Conservation (phyloP, 1,284 basidiomycete genomes). For the Ustilago loliicola region DNA sequence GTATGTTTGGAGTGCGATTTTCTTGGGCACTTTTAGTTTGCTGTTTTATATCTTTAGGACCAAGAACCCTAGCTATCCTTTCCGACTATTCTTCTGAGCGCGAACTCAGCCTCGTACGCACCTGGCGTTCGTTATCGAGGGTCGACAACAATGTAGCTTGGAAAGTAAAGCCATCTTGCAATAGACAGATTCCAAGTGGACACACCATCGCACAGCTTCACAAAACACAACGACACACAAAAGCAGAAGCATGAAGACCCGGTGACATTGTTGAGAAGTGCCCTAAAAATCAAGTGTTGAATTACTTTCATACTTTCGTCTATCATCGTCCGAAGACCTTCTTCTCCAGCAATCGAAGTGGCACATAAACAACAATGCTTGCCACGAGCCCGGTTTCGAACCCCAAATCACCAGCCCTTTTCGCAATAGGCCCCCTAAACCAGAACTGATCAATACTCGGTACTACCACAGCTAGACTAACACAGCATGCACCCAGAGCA, state of each 20-base stretch:
- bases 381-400: conserved; percentile 70
- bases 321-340: conserved; percentile 45
- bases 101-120: neutral
- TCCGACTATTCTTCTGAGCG: conserved; percentile 53
- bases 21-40: conserved; percentile 87
- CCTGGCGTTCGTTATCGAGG: neutral
- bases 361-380: conserved; percentile 63
- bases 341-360: conserved; percentile 66
- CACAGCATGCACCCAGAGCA: conserved; percentile 65
- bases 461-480: conserved; percentile 65
- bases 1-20: conserved; percentile 87
- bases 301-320: neutral
- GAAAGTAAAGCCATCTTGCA: neutral
- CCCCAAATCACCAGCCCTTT: conserved; percentile 68
- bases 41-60: conserved; percentile 89
- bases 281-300: neutral
- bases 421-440: conserved; percentile 66
- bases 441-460: conserved; percentile 69
- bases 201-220: neutral
- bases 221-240: neutral
- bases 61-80: conserved; percentile 77
- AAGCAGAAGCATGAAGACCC: neutral
- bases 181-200: neutral
- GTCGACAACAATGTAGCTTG: no score
- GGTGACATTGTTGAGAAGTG: conserved; percentile 24